Evolutionary conservation across 306 rosid genomes (phyloP).

Genomic region (Trifolium pratense): DNA sequence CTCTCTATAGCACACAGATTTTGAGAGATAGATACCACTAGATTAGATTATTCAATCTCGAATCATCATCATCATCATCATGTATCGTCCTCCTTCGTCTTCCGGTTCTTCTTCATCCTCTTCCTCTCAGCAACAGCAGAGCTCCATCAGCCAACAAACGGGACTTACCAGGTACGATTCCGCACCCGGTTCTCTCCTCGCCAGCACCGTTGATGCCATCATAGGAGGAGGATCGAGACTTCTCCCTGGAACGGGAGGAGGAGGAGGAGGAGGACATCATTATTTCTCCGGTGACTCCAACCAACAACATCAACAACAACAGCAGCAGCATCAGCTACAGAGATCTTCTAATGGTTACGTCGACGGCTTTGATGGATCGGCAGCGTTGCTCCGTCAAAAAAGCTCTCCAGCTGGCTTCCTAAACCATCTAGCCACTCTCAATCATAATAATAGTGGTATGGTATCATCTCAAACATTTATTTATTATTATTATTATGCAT

Average conservation of each 20-base stretch:
- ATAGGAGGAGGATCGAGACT: slow-evolving; percentile 37
- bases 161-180: slow-evolving; percentile 79
- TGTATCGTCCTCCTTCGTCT: slow-evolving; percentile 39
- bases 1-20: neutral
- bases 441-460: slow-evolving; percentile 10
- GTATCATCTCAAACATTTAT: neutral
- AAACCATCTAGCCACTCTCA: slow-evolving; percentile 50
- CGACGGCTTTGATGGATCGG: slow-evolving; percentile 36
- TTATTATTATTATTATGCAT: too few species aligned
- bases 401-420: slow-evolving; percentile 95
- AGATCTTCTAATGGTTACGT: slow-evolving; percentile 40
- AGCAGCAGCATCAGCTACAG: slow-evolving; percentile 8
- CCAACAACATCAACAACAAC: neutral
- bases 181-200: slow-evolving; percentile 72
- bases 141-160: slow-evolving; percentile 43
- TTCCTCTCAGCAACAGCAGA: slow-evolving; percentile 41
- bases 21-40: too few species aligned
- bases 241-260: neutral
- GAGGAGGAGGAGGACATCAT: slow-evolving; percentile 17
- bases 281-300: slow-evolving; percentile 51
- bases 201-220: slow-evolving; percentile 67
- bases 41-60: neutral
- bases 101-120: slow-evolving; percentile 51
- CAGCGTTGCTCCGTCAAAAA: slow-evolving; percentile 76
- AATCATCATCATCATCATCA: neutral